Percentiles rank a stretch among this genome's conserved stretches.
Conservation (phyloP, 106 monocot species). For the Platanthera zijinensis region DNA sequence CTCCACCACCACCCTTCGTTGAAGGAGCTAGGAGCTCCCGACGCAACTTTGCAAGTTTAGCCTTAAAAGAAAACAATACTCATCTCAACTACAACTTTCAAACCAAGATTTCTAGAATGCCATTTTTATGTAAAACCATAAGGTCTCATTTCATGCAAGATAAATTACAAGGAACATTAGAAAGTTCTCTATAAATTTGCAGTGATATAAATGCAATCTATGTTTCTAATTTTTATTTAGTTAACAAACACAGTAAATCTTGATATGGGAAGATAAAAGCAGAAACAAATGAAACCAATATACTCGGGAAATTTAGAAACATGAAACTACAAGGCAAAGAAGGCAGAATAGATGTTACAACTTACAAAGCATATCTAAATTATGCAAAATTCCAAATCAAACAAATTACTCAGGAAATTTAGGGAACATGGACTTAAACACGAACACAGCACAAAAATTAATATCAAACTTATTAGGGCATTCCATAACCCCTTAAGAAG, state of each 20-base stretch:
- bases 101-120: not conserved
- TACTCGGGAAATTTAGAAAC: not conserved
- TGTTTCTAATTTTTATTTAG: too few relatives aligned
- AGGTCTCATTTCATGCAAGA: not conserved
- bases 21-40: conserved; percentile 83
- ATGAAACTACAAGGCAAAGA: not conserved
- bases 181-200: not conserved
- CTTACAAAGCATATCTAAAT: not conserved
- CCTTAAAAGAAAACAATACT: conserved; percentile 37
- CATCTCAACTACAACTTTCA: not conserved
- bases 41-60: conserved; percentile 92
- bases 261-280: too few relatives aligned
- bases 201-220: not conserved
- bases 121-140: not conserved
- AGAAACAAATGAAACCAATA: not conserved
- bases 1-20: conserved; percentile 83
- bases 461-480: not conserved
- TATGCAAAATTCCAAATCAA: not conserved
- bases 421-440: not conserved
- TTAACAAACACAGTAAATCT: too few relatives aligned
- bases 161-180: not conserved
- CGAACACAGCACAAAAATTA: not conserved
- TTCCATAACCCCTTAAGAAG: not conserved
- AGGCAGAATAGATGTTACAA: not conserved
- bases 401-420: not conserved